Evolutionary conservation across 1,139 yeast species (phyloP).

Genomic region (Wickerhamomyces sp.): DNA sequence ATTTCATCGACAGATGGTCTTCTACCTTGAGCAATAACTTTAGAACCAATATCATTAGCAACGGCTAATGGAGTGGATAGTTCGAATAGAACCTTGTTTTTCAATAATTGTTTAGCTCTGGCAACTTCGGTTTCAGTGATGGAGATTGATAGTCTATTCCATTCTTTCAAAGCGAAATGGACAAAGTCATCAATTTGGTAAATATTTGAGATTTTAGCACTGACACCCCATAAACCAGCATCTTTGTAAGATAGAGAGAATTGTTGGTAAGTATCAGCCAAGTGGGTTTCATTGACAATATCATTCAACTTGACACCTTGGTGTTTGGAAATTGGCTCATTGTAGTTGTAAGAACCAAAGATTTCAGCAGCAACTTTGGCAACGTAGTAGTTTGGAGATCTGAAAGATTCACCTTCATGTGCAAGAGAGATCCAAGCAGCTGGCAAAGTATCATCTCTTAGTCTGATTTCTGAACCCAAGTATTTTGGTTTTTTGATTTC

Average conservation of each 20-base stretch:
- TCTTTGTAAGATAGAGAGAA: constrained; percentile 70
- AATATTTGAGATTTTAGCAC: constrained; percentile 58
- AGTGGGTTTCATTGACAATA: constrained; percentile 65
- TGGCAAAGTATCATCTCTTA: constrained; percentile 84
- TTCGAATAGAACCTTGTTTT: constrained; percentile 51
- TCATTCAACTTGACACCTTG: constrained; percentile 86
- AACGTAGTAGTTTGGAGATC: constrained; percentile 60
- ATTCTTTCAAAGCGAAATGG: constrained; percentile 77
- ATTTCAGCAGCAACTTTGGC: constrained; percentile 73
- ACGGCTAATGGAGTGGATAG: constrained; percentile 45
- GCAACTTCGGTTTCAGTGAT: constrained; percentile 74
- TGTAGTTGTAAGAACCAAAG: constrained; percentile 55
- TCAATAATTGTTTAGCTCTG: constrained; percentile 69
- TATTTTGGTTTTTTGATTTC: constrained; percentile 43
- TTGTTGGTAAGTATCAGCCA: constrained; percentile 68
- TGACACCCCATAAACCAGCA: constrained; percentile 81
- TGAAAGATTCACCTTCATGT: constrained; percentile 62
- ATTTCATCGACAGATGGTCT: constrained; percentile 57
- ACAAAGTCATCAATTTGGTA: constrained; percentile 63
- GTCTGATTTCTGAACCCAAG: constrained; percentile 81
- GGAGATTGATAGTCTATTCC: constrained; percentile 79
- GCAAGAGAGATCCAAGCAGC: constrained; percentile 74
- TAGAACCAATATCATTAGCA: constrained; percentile 55
- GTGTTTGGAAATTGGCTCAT: constrained; percentile 52
- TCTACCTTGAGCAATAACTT: constrained; percentile 58